Evolutionary conservation across 106 monocot genomes (phyloP).

Genomic region (Allium cepa): DNA sequence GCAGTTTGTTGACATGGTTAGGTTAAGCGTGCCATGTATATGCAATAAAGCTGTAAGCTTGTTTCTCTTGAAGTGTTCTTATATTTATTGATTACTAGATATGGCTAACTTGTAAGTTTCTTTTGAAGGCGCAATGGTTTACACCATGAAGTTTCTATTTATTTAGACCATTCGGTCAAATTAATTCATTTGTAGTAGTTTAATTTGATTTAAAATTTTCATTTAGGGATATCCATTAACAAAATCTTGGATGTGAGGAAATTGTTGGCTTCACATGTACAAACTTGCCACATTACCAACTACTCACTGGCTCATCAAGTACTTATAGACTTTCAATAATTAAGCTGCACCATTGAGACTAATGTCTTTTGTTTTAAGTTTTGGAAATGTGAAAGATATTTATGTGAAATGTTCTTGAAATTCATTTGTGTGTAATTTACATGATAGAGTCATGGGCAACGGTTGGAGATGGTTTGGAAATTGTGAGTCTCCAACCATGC

Average conservation of each 20-base stretch:
- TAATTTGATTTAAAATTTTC: too few species aligned
- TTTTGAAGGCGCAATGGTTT: too few species aligned
- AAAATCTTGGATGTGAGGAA: conserved; percentile 77
- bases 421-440: background rate
- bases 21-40: too few species aligned
- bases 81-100: too few species aligned
- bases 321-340: background rate
- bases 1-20: too few species aligned
- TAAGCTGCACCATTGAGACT: too few species aligned
- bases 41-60: too few species aligned
- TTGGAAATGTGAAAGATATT: background rate
- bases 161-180: too few species aligned
- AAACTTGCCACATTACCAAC: conserved; percentile 82
- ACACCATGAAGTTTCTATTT: too few species aligned
- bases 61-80: too few species aligned
- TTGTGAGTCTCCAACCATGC: conserved; percentile 66
- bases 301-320: conserved; percentile 75
- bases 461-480: conserved; percentile 64
- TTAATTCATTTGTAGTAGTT: too few species aligned
- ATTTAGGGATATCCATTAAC: conserved; percentile 88
- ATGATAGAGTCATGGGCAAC: conserved; percentile 42
- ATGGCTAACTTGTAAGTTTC: too few species aligned
- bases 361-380: background rate
- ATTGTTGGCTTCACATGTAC: conserved; percentile 53
- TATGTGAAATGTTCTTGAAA: background rate